Evolutionary conservation across 2,329 filamentous ascomycete species (phyloP), one percentile per base, ranked within the genome.

Genomic region (Fusarium sulawesiense): DNA sequence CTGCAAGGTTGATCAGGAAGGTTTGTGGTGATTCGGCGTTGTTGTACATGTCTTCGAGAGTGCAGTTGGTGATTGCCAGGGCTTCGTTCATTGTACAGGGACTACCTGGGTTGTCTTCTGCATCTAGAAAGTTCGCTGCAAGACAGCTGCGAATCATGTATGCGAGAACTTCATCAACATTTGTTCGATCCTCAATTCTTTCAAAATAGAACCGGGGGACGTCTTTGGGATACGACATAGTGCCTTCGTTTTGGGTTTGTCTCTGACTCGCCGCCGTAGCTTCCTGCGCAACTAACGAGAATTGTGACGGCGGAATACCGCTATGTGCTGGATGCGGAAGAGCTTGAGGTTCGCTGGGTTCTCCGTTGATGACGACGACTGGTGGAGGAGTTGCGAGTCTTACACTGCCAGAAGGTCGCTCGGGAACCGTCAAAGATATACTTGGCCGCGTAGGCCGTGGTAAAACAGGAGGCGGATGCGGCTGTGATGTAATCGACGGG

Each of bases 1-100:
- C 87, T 0, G 87, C 83, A 8, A 90, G 76, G 72, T 89, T 90
- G 68, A 89, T 85, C 14, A 90, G 78, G 68, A 90, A 89, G 0
- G 83, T 82, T 73, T 89, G 84, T 7, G 85, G 83, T 13, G 82
- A 85, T 2, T 80, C 77, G 1, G 87, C 85, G 46, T 84, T 82
- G 41, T 81, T 82, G 64, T 84, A 82, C 64, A 89, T 82, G 56
- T 84, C 84, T 56, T 85, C 83, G 25, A 89, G 80, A n/a, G 86
- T 82, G 45, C 83, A 80, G 60, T 85, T 83, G 51, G 84, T 82
- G n/a, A 91, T 80, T 30, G 85, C 86, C 13, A 80, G 77, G 2
- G 85, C 85, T 73, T 90, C 88, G 8, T 86, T 84, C 45, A 88
- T 78, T 29, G 79, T 78, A 45, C 84, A 85, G 1, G 80, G 72